Evolutionary conservation across 2,329 filamentous ascomycete species (phyloP).

Genomic region (Aureobasidium sp.): DNA sequence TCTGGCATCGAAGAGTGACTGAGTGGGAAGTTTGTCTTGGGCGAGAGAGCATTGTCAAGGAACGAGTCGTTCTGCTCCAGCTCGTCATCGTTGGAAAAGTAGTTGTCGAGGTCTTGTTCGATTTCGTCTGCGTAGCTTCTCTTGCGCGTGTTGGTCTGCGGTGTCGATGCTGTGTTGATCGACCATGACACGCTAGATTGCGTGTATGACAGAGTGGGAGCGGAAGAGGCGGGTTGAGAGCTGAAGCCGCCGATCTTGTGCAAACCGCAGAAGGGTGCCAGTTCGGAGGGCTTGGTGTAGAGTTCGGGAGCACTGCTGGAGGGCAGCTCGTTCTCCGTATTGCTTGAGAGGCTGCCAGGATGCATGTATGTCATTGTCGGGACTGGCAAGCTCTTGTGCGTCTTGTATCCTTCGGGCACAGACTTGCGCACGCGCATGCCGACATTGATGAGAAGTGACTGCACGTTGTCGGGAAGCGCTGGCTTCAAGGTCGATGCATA

Average conservation of each 20-base stretch:
- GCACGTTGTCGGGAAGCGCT: slow-evolving; percentile 56
- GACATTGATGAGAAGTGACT: slow-evolving; percentile 79
- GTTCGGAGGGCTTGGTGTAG: slow-evolving; percentile 44
- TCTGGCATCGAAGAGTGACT: slow-evolving; percentile 13
- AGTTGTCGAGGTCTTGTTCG: slow-evolving; percentile 31
- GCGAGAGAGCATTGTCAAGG: not conserved
- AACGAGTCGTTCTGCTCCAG: not conserved
- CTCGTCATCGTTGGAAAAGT: slow-evolving; percentile 25
- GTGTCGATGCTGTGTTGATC: slow-evolving; percentile 29
- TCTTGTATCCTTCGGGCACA: slow-evolving; percentile 91
- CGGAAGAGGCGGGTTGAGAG: slow-evolving; percentile 43
- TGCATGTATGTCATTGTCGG: slow-evolving; percentile 14
- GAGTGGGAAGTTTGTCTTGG: slow-evolving; percentile 4
- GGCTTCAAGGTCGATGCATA: slow-evolving; percentile 35
- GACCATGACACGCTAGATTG: slow-evolving; percentile 33
- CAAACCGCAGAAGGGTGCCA: slow-evolving; percentile 75
- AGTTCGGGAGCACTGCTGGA: not conserved
- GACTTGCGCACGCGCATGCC: slow-evolving; percentile 94
- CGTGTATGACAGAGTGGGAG: slow-evolving; percentile 31
- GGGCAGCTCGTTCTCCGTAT: not conserved
- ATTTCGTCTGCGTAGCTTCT: slow-evolving; percentile 31
- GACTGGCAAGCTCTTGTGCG: slow-evolving; percentile 40
- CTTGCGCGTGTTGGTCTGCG: slow-evolving; percentile 23
- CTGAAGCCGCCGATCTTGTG: slow-evolving; percentile 65
- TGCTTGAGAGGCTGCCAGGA: not conserved